A percentile compares a stretch with the other conserved stretches of the same genome.
phyloP scores from a whole-genome alignment of 495 filamentous ascomycete genomes.

The Halenospora varia region DNA sequence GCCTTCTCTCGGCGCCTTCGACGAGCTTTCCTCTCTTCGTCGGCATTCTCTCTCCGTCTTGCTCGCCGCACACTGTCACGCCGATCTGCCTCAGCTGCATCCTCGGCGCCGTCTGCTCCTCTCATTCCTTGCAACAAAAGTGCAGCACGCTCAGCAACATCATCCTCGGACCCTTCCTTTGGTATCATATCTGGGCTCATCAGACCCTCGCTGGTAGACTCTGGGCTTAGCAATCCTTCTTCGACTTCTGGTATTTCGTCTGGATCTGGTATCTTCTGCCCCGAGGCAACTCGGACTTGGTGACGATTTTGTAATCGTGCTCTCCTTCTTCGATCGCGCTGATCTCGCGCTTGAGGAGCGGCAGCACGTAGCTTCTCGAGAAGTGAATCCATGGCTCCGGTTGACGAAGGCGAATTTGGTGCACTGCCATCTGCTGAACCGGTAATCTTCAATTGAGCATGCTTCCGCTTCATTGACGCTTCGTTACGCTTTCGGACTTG shows the following conservation, averaged over 20 bases:
- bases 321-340: constrained; percentile 80
- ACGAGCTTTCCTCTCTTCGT: constrained; percentile 62
- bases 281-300: constrained; percentile 84
- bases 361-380: constrained; percentile 93
- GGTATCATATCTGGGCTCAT: constrained; percentile 28
- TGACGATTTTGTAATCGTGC: constrained; percentile 87
- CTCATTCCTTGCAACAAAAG: constrained; percentile 77
- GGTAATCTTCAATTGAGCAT: constrained; percentile 57
- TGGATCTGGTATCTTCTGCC: constrained; percentile 75
- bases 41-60: constrained; percentile 61
- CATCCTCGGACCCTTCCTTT: constrained; percentile 40
- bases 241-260: constrained; percentile 48
- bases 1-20: constrained; percentile 55
- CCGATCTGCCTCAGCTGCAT: constrained; percentile 51
- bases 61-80: constrained; percentile 52
- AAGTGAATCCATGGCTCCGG: constrained; percentile 95
- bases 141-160: constrained; percentile 79
- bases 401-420: constrained; percentile 65
- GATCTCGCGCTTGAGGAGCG: constrained; percentile 81
- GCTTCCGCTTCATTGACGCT: constrained; percentile 84
- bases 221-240: constrained; percentile 19
- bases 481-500: constrained; percentile 81
- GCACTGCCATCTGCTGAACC: constrained; percentile 30
- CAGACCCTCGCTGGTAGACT: constrained; percentile 19
- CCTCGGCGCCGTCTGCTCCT: constrained; percentile 54